A percentile compares a stretch with the other conserved stretches of the same genome.
Conservation (phyloP, 164 flowering plant species). For the Dillenia turbinata region DNA sequence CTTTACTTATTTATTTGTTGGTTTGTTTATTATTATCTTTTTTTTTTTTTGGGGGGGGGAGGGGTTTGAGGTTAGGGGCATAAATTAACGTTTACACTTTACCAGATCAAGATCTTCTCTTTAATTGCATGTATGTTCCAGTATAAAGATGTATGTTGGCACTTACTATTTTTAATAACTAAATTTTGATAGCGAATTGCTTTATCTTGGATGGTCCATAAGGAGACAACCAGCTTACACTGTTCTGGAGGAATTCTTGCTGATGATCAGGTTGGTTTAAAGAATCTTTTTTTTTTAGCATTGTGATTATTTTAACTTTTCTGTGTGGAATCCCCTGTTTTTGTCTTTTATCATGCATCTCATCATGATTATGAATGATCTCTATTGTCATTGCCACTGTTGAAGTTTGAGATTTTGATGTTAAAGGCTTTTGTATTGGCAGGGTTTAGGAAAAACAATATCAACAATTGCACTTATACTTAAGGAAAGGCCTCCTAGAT, state of each 20-base stretch:
- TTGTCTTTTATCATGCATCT: too few species aligned
- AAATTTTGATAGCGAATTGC: slow-evolving; percentile 66
- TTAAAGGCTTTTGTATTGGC: slow-evolving; percentile 8
- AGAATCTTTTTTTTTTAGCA: too few species aligned
- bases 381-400: too few species aligned
- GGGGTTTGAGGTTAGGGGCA: neutral
- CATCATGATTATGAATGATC: too few species aligned
- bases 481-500: slow-evolving; percentile 63
- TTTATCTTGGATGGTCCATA: slow-evolving; percentile 88
- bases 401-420: too few species aligned
- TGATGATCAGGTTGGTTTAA: slow-evolving; percentile 76
- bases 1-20: neutral
- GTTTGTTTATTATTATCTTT: slow-evolving; percentile 3
- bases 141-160: neutral
- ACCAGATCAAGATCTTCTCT: neutral
- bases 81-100: neutral
- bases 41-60: too few species aligned
- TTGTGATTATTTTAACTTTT: too few species aligned
- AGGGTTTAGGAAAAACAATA: slow-evolving; percentile 92
- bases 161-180: slow-evolving; percentile 2
- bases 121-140: neutral
- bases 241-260: slow-evolving; percentile 95
- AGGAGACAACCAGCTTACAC: slow-evolving; percentile 54
- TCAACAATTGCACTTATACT: slow-evolving; percentile 92
- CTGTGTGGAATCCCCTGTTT: too few species aligned